These are phyloP conservation scores for Pulveroboletus sp. DNA, from an alignment of 768 basidiomycete genomes.

Conservation along the genomic window DNA sequence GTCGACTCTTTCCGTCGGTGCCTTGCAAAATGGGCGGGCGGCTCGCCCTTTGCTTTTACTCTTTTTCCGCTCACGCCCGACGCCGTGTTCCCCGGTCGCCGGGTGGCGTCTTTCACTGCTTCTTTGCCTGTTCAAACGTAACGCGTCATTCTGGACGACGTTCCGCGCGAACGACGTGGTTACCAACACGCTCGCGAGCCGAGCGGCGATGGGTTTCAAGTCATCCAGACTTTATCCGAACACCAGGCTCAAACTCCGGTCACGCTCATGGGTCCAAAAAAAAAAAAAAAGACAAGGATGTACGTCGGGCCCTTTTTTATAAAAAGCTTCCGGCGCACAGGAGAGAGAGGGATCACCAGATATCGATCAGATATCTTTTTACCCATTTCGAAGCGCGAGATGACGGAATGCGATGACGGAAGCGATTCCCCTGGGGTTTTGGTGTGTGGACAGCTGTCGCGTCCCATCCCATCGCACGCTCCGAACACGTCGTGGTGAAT, in stretches of 20 bases:
- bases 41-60: background rate
- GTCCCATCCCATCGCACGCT: background rate
- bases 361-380: slow-evolving; percentile 7
- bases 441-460: slow-evolving; percentile 6
- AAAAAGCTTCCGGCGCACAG: too few relatives aligned
- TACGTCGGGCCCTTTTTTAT: too few relatives aligned
- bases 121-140: slow-evolving; percentile 10
- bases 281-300: too few relatives aligned
- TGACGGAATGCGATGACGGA: slow-evolving; percentile 21
- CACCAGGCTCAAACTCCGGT: background rate
- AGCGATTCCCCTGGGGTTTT: background rate
- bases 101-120: background rate
- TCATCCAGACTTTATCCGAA: too few relatives aligned
- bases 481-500: too few relatives aligned
- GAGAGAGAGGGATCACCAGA: slow-evolving; percentile 12
- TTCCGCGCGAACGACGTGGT: slow-evolving; percentile 9
- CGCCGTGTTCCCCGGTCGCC: slow-evolving; percentile 1
- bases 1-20: slow-evolving; percentile 20
- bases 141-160: slow-evolving; percentile 7
- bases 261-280: background rate
- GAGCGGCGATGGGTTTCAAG: too few relatives aligned
- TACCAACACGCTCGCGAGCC: background rate
- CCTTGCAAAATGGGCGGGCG: slow-evolving; percentile 11
- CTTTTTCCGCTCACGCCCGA: background rate
- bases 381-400: slow-evolving; percentile 1